Evolutionary conservation across 768 basidiomycete genomes (phyloP), one percentile per base, ranked within the genome.

Genomic region (Phlegmacium glaucopus): DNA sequence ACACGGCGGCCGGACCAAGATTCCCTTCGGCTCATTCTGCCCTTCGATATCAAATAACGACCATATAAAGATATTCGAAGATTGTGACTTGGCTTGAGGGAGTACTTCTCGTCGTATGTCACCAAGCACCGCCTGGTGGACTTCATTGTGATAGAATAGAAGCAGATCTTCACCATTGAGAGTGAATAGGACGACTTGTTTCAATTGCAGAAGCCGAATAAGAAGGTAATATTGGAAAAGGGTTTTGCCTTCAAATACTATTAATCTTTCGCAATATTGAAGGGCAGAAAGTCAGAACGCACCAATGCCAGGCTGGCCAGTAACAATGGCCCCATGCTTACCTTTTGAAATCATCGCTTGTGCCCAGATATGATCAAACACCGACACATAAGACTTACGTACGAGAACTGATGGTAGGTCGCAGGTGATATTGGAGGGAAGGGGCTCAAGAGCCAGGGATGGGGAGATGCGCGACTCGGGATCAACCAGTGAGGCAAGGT

Each of bases 241-340:
- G 9, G 27, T 43, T 30, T 48, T 48, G 32, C 47, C 47, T 48
- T 28, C 29, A 25, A 48, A 48, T 30, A 18, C 22, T 4, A 12
- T 48, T 48, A 4, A 40, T 4, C 18, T 16, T 32, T 42, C 26
- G 4, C 39, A 18, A 41, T 38, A 12, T 9, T 18, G 12, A 12
- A 41, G 29, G 8, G 3, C 6, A 13, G 29, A 25, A 48, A 28
- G 29, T 30, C 42, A 42, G 17, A n/a, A 42, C 41, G 32, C 28
- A 48, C 47, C 47, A 42, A 18, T 48, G 18, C 47, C 47, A 42
- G 47, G 47, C 41, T 48, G 47, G 30, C 47, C 47, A 34, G 22
- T 42, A 30, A 48, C 35, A 22, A 48, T n/a, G 34, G 29, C 12
- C 29, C 47, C 47, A 15, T 17, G 13, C 10, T n/a, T n/a, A 39